Evolutionary conservation across 805 yeast genomes (phyloP).

Genomic region (Vanderwaltozyma tropicalis): DNA sequence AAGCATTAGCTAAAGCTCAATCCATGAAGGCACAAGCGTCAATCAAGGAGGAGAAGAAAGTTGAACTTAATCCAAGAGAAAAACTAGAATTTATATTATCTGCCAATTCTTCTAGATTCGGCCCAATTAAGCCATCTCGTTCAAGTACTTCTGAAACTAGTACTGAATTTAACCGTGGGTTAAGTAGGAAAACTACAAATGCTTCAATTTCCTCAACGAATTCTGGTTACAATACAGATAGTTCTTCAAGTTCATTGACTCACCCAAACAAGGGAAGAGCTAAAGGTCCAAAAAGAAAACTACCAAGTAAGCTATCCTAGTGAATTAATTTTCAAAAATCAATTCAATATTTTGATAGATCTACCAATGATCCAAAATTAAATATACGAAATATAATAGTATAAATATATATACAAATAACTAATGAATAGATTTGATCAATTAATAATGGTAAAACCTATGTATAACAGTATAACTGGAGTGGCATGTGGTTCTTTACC

Average conservation of each 20-base stretch:
- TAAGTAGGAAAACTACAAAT: background rate
- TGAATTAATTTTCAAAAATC: too few species aligned
- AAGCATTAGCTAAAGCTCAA: constrained; percentile 18
- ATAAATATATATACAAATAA: too few species aligned
- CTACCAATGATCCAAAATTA: too few species aligned
- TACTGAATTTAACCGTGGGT: background rate
- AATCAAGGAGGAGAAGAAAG: background rate
- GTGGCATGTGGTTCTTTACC: too few species aligned
- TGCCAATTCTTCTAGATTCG: too few species aligned
- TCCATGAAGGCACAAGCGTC: constrained; percentile 4
- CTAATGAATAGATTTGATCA: too few species aligned
- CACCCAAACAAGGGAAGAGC: constrained; percentile 29
- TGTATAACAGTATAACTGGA: too few species aligned
- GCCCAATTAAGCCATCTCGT: too few species aligned
- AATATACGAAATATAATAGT: too few species aligned
- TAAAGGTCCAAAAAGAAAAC: constrained; percentile 31
- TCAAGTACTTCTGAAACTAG: background rate
- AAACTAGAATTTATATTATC: constrained; percentile 10
- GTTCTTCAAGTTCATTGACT: constrained; percentile 6
- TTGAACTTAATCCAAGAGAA: background rate
- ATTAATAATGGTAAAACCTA: too few species aligned
- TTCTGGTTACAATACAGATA: background rate
- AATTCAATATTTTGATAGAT: too few species aligned
- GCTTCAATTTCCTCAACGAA: background rate
- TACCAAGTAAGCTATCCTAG: constrained; percentile 15